Evolutionary conservation across 192 early-diverging fungal species (phyloP).

Genomic region (Backusella mclennaniae): DNA sequence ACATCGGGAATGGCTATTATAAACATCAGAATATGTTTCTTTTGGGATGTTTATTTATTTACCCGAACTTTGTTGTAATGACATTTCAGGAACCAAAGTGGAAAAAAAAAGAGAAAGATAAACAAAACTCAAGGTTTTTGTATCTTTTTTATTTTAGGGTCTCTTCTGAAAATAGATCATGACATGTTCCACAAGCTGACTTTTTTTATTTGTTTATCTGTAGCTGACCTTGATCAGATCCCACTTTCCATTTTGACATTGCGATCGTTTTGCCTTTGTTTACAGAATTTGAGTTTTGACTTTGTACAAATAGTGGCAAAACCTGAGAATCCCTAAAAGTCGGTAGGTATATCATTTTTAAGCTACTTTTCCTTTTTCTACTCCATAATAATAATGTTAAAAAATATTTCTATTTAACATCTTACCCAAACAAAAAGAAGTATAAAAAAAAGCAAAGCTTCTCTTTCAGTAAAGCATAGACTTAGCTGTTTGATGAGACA

Average conservation of each 20-base stretch:
- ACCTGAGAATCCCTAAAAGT: background rate
- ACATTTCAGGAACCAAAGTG: background rate
- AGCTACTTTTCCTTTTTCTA: background rate
- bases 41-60: background rate
- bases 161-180: background rate
- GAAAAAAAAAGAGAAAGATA: background rate
- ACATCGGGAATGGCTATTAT: slow-evolving; percentile 12
- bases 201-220: background rate
- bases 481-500: background rate
- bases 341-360: background rate
- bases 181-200: background rate
- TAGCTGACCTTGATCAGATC: background rate
- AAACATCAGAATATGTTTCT: background rate
- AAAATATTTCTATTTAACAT: too few species aligned
- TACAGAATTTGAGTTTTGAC: background rate
- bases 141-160: background rate
- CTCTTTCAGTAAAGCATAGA: background rate
- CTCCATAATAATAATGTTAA: background rate
- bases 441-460: background rate
- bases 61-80: background rate
- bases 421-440: too few species aligned
- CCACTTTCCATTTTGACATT: background rate
- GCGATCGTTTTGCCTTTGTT: background rate
- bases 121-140: background rate
- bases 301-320: background rate